Evolutionary conservation across 495 filamentous ascomycete species (phyloP).

Genomic region (Penicillium longicatenatum): DNA sequence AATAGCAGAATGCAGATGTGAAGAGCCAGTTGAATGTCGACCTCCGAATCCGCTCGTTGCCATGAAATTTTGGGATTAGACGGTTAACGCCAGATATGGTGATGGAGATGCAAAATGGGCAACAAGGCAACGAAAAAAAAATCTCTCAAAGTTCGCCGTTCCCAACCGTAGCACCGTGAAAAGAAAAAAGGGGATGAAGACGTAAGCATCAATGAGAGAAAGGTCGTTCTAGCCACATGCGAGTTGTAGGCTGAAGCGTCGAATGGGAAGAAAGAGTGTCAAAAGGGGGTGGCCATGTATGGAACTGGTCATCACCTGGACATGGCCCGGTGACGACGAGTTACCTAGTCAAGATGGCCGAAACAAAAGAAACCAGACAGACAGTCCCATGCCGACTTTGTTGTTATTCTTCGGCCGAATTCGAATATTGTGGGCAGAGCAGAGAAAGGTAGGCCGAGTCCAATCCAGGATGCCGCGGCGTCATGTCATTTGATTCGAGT

Average conservation of each 20-base stretch:
- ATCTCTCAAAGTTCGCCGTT: constrained; percentile 42
- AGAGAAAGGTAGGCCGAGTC: constrained; percentile 15
- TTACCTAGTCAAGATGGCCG: constrained; percentile 14
- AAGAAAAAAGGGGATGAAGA: constrained; percentile 27
- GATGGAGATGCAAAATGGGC: constrained; percentile 27
- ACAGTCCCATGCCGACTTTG: constrained; percentile 28
- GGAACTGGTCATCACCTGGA: constrained; percentile 3
- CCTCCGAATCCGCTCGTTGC: constrained; percentile 7
- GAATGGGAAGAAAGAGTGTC: constrained; percentile 25
- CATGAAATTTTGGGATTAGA: constrained; percentile 43
- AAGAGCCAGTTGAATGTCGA: constrained; percentile 1
- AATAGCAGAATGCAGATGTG: not conserved
- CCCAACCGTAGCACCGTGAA: constrained; percentile 50
- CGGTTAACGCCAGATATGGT: constrained; percentile 37
- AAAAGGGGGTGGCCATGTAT: constrained; percentile 15
- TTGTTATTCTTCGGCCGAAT: constrained; percentile 27
- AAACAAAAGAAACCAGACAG: constrained; percentile 24
- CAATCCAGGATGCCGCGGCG: constrained; percentile 21
- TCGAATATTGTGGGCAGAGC: constrained; percentile 33
- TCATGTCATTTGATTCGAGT: constrained; percentile 18
- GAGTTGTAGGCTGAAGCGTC: constrained; percentile 28
- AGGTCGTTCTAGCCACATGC: constrained; percentile 29
- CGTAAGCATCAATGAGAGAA: constrained; percentile 38
- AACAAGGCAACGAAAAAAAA: constrained; percentile 30
- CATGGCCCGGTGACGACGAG: constrained; percentile 16